Percentiles rank a stretch among this genome's conserved stretches.
Conservation (phyloP, 228 moss, liverwort and hornwort genomes). For the Sphagnum fallax region DNA sequence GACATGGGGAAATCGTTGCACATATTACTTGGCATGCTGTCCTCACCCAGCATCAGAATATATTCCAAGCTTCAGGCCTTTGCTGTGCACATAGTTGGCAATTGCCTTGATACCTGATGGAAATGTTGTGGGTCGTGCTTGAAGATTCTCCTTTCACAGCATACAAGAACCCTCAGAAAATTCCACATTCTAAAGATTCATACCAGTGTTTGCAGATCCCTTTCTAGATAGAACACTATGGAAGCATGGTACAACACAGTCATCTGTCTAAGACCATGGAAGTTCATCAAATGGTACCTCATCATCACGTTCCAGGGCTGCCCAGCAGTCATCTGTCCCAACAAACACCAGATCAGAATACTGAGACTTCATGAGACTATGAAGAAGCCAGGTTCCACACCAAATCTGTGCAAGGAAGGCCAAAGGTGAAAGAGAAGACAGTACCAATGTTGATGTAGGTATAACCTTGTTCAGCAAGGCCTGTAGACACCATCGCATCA, state of each 20-base stretch:
- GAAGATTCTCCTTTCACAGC: slow-evolving; percentile 59
- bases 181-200: too few relatives aligned
- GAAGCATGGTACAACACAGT: too few relatives aligned
- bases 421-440: not conserved
- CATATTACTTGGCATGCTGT: not conserved
- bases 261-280: too few relatives aligned
- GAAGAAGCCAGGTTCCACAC: not conserved
- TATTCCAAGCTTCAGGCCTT: slow-evolving; percentile 88
- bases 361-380: not conserved
- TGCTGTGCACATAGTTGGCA: slow-evolving; percentile 73
- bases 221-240: too few relatives aligned
- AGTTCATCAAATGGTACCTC: slow-evolving; percentile 23
- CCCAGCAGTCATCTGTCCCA: slow-evolving; percentile 94
- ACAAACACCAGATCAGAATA: slow-evolving; percentile 2
- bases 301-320: slow-evolving; percentile 61
- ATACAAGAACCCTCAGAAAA: not conserved
- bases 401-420: not conserved
- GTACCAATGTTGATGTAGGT: slow-evolving; percentile 73
- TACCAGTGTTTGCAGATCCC: too few relatives aligned
- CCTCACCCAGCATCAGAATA: slow-evolving; percentile 97
- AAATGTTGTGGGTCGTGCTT: slow-evolving; percentile 62
- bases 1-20: too few relatives aligned
- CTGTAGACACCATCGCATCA: slow-evolving; percentile 73
- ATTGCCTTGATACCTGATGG: slow-evolving; percentile 86
- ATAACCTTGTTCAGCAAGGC: slow-evolving; percentile 81